Conservation (phyloP, 352 stramenopile genomes). For the Ophiocytium majus region DNA sequence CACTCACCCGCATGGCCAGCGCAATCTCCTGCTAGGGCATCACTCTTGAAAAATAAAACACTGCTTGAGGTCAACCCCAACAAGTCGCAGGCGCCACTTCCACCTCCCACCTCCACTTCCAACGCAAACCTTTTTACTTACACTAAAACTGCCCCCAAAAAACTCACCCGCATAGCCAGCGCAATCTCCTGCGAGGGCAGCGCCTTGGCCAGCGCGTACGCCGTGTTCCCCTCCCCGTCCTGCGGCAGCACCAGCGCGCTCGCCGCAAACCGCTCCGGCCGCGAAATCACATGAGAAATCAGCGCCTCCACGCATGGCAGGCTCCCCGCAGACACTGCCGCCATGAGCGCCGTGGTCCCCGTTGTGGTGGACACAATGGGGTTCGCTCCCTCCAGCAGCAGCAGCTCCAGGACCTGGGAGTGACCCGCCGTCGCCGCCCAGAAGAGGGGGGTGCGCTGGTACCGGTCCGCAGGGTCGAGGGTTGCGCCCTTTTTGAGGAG, state of each 20-base stretch:
- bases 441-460: not conserved
- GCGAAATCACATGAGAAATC: not conserved
- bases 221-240: not conserved
- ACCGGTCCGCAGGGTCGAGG: not conserved
- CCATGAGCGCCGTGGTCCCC: conserved; percentile 11
- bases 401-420: not conserved
- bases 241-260: not conserved
- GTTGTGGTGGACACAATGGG: conserved; percentile 15
- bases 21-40: too few relatives aligned
- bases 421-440: not conserved
- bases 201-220: not conserved
- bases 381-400: not conserved
- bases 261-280: not conserved
- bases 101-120: too few relatives aligned
- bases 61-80: too few relatives aligned
- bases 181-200: too few relatives aligned
- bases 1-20: too few relatives aligned
- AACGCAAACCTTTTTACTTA: too few relatives aligned
- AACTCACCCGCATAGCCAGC: too few relatives aligned
- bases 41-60: too few relatives aligned
- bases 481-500: not conserved
- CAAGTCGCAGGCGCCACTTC: too few relatives aligned
- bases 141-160: too few relatives aligned
- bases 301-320: not conserved
- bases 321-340: not conserved